Evolutionary conservation across 176 grass and related monocot species (phyloP).

Genomic region (Eleusine coracana): DNA sequence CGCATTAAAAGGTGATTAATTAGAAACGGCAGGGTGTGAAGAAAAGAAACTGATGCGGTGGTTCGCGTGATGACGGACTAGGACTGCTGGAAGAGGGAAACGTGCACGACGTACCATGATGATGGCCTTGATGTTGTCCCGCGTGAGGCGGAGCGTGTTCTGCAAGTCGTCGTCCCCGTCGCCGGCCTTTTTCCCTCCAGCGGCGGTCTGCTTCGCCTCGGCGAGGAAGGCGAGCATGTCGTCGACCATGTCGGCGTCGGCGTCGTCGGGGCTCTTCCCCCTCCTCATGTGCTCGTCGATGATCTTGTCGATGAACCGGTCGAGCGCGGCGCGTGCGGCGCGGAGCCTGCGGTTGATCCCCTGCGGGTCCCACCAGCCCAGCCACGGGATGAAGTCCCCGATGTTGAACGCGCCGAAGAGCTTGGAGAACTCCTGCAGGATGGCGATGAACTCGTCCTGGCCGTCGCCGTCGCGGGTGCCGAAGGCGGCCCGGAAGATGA

Average conservation of each 20-base stretch:
- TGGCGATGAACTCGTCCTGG: conserved; percentile 76
- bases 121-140: conserved; percentile 89
- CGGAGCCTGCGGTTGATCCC: conserved; percentile 68
- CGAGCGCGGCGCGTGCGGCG: conserved; percentile 56
- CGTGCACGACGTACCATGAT: conserved; percentile 77
- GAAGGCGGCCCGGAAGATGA: conserved; percentile 87
- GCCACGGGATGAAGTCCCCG: conserved; percentile 85
- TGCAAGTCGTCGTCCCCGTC: conserved; percentile 58
- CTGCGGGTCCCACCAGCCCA: conserved; percentile 70
- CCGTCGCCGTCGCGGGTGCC: conserved; percentile 51
- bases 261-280: conserved; percentile 54
- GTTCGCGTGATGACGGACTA: background rate
- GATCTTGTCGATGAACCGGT: conserved; percentile 88
- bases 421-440: conserved; percentile 89
- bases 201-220: conserved; percentile 16
- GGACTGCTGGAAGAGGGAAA: background rate
- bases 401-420: conserved; percentile 81
- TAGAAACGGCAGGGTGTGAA: background rate
- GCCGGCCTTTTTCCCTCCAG: background rate
- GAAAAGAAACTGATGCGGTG: background rate
- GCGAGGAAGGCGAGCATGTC: conserved; percentile 84
- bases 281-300: conserved; percentile 81
- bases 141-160: conserved; percentile 65
- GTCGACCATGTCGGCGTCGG: conserved; percentile 88
- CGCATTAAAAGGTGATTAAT: background rate